These are phyloP conservation scores for Carex sylvatica DNA, from an alignment of 202 grass and related monocot species.

Conservation along the genomic window DNA sequence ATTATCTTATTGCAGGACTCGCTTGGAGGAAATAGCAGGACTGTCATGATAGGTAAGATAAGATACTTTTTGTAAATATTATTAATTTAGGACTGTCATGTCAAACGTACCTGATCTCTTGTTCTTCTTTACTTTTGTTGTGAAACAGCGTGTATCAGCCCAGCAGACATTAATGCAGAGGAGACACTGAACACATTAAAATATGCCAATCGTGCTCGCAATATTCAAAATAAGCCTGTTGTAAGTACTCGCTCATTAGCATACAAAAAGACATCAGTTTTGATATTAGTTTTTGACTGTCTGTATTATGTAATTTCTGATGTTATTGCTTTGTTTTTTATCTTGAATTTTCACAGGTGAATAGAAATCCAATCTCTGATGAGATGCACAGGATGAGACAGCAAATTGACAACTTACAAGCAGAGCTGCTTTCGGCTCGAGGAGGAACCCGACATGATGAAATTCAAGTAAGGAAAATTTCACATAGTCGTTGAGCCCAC, in stretches of 20 bases:
- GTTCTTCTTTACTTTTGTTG: constrained; percentile 29
- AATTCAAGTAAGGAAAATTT: constrained; percentile 58
- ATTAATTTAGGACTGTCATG: constrained; percentile 23
- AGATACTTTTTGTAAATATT: constrained; percentile 24
- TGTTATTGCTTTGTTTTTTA: constrained; percentile 22
- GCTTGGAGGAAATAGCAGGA: constrained; percentile 97
- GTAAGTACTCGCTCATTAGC: constrained; percentile 41
- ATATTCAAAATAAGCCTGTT: constrained; percentile 97
- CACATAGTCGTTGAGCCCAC: not conserved
- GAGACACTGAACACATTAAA: constrained; percentile 98
- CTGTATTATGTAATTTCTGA: constrained; percentile 6
- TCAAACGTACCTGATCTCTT: not conserved
- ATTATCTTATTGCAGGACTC: constrained; percentile 58
- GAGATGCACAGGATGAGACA: constrained; percentile 98
- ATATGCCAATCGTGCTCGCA: constrained; percentile 98
- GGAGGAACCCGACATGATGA: constrained; percentile 70
- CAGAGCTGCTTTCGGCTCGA: constrained; percentile 76
- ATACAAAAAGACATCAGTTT: not conserved
- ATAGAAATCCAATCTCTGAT: constrained; percentile 94
- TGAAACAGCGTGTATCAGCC: constrained; percentile 92
- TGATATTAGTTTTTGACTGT: not conserved
- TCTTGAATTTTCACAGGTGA: constrained; percentile 58
- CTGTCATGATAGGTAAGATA: constrained; percentile 94
- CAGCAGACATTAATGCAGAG: constrained; percentile 98
- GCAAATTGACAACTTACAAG: constrained; percentile 81